A percentile compares a stretch with the other conserved stretches of the same genome.
phyloP scores from a whole-genome alignment of 495 filamentous ascomycete species.

The Talaromyces ruber region DNA sequence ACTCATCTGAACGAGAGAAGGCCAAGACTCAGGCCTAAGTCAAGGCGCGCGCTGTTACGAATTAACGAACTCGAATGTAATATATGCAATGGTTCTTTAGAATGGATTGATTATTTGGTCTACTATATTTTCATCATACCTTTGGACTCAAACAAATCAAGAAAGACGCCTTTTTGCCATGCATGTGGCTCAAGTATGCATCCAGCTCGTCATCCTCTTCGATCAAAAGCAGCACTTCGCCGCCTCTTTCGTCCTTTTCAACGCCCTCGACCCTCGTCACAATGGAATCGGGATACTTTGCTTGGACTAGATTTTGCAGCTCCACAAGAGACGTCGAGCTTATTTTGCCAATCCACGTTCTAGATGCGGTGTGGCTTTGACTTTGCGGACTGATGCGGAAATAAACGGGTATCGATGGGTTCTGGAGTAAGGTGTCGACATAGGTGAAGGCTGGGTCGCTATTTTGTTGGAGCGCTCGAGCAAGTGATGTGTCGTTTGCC shows the following conservation, averaged over 20 bases:
- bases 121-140: slow-evolving; percentile 7
- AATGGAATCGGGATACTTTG: slow-evolving; percentile 44
- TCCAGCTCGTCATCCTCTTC: slow-evolving; percentile 62
- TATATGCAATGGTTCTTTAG: not conserved
- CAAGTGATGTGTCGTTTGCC: slow-evolving; percentile 35
- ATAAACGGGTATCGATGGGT: slow-evolving; percentile 45
- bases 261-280: slow-evolving; percentile 57
- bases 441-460: slow-evolving; percentile 27
- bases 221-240: slow-evolving; percentile 49
- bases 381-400: slow-evolving; percentile 54
- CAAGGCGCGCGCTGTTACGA: not conserved
- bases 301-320: slow-evolving; percentile 43
- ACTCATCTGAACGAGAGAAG: slow-evolving; percentile 12
- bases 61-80: slow-evolving; percentile 1
- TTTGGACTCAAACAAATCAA: slow-evolving; percentile 35
- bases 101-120: not conserved
- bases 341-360: slow-evolving; percentile 58
- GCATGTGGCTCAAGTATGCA: slow-evolving; percentile 56
- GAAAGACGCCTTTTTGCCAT: slow-evolving; percentile 58
- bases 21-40: slow-evolving; percentile 13
- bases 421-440: slow-evolving; percentile 25
- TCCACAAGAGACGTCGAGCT: slow-evolving; percentile 44
- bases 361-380: slow-evolving; percentile 30
- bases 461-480: slow-evolving; percentile 31
- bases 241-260: slow-evolving; percentile 49